Evolutionary conservation across 441 rosid genomes (phyloP).

Genomic region (Syzygium malaccense): DNA sequence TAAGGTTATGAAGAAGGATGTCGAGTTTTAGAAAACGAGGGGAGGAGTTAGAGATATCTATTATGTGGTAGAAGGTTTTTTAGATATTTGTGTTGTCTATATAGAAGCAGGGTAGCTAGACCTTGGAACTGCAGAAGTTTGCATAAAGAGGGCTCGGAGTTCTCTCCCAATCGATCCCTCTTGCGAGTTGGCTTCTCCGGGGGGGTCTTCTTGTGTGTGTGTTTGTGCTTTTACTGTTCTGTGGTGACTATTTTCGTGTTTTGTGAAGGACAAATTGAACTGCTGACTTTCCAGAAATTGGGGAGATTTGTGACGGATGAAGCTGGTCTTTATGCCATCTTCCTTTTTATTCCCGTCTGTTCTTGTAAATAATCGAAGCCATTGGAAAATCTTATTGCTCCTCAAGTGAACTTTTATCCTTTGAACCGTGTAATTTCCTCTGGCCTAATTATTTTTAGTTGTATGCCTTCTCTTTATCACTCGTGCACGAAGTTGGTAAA

Average conservation of each 20-base stretch:
- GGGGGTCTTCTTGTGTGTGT: neutral
- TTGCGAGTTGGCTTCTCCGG: neutral
- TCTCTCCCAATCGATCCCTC: neutral
- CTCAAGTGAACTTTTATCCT: neutral
- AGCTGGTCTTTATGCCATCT: neutral
- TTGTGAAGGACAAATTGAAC: neutral
- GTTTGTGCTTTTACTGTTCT: neutral
- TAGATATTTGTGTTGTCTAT: neutral
- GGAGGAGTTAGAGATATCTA: neutral
- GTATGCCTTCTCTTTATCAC: neutral
- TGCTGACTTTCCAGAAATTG: neutral
- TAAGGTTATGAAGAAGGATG: neutral
- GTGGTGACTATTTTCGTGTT: neutral
- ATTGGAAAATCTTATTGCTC: neutral
- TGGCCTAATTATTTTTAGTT: neutral
- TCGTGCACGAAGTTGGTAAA: neutral
- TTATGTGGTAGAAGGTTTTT: neutral
- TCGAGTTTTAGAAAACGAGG: neutral
- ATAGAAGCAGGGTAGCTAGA: neutral
- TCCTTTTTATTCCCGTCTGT: neutral
- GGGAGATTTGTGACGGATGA: neutral
- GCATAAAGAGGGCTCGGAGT: neutral
- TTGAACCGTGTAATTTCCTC: neutral
- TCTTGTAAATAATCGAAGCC: neutral
- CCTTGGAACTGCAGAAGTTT: neutral